Evolutionary conservation across 2,329 filamentous ascomycete species (phyloP), one percentile per base, ranked within the genome.

Genomic region (Drechslera avenae): DNA sequence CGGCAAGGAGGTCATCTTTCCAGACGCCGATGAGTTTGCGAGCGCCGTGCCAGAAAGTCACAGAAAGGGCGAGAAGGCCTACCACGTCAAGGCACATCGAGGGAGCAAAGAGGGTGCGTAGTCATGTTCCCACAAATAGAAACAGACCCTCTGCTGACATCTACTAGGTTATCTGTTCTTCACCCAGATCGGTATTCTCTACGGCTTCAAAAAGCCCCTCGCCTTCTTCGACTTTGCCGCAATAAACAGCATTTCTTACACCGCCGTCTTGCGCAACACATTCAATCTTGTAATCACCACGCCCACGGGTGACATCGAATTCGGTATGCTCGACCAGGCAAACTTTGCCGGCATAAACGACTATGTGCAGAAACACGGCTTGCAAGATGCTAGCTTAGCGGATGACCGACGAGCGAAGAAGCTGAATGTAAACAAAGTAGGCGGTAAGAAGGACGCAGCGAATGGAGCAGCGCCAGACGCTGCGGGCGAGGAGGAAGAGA

Each of bases 121-220:
- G 14, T 26, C 35, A 5, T 3, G n/a, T n/a, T 14, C 2, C 13
- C n/a, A 18, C 12, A 30, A n/a, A n/a, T n/a, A n/a, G n/a, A 23
- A 23, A 23, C 21, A 23, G 21, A 23, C 6, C 13, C 30, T 17
- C 5, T 33, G 31, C 61, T 67, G 44, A 69, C 48, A 43, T n/a
- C 5, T 4, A 1, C 8, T 51, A 85, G 83, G 84, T 32, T 87
- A 83, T 63, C 76, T 87, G 12, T 87, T 85, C 74, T 81, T 87
- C 67, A 78, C 86, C 9, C 77, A 81, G 16, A 80, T 77, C 7
- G 85, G 85, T 26, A 83, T 87, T 39, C 69, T 87, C 33, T 87
- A 83, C 63, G 84, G 81, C 33, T 87, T 86, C 76, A 86, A 86
- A 64, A 87, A 87, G 62, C 85, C 85, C 0, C 74, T 87, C 18